Evolutionary conservation across 2,329 filamentous ascomycete genomes (phyloP), one percentile per base, ranked within the genome.

Genomic region (Paraphoma sp.): DNA sequence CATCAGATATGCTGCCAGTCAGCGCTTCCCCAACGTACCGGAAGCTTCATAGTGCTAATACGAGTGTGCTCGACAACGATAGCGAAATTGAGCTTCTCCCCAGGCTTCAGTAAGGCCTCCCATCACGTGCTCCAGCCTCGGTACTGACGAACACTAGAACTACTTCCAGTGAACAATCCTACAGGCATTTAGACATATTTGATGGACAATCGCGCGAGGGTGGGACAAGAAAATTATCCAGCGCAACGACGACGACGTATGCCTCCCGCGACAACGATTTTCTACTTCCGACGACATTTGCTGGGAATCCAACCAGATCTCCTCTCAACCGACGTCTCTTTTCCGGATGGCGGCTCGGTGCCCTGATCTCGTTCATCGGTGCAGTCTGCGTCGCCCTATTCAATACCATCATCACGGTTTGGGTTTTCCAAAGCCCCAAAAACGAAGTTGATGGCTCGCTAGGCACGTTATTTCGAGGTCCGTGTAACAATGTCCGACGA

Each of bases 261-360:
- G 40, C 16, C 3, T 42, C 40, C 3, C 40, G 40, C 16, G 40
- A 42, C 40, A n/a, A 42, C 16, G 40, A 14, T 8, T 42, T 16
- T n/a, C 40, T 42, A 6, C 40, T 42, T 42, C 11, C 40, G 11
- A n/a, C 8, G 11, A 14, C 12, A 2, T 16, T n/a, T 4, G 10
- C 8, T 2, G 16, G 16, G 7, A 3, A 42, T 16, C 40, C 5
- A 16, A 2, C 8, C 2, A 8, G 16, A 17, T n/a, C 14, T 11
- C 40, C 10, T 4, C 3, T 7, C 40, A 14, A 42, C 3, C 11
- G 8, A 17, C 45, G 45, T n/a, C 33, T 47, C 29, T n/a, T 47
- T 9, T 31, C 51, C 3, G 53, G 55, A 16, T 61, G 58, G 58
- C 58, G 55, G 10, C 23, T 47, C 5, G 58, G 58, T 14, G 58